phyloP scores from a whole-genome alignment of 768 basidiomycete species.

The Suillus decipiens region DNA sequence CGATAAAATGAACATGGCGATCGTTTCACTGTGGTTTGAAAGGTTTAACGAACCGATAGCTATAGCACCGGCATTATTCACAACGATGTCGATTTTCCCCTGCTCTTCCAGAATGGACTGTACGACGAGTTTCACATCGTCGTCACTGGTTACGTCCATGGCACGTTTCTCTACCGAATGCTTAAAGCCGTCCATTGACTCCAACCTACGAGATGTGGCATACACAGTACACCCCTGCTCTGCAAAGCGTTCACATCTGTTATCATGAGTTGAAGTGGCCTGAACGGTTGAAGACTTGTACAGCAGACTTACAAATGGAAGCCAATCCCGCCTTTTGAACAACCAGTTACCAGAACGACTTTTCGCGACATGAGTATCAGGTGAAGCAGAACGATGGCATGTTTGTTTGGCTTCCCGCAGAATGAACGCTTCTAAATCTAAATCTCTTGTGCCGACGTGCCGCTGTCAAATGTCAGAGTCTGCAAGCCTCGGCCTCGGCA shows the following conservation, averaged over 20 bases:
- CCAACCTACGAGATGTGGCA: constrained; percentile 66
- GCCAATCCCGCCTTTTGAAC: constrained; percentile 73
- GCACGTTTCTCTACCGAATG: constrained; percentile 47
- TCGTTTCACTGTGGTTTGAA: constrained; percentile 7
- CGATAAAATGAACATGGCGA: background rate
- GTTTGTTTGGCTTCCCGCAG: too few species aligned
- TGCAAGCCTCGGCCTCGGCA: too few species aligned
- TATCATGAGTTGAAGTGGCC: background rate
- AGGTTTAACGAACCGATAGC: constrained; percentile 41
- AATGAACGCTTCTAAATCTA: too few species aligned
- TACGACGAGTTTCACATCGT: constrained; percentile 51
- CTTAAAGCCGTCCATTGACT: constrained; percentile 59
- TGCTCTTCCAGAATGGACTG: constrained; percentile 52
- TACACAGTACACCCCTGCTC: constrained; percentile 69
- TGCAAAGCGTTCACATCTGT: constrained; percentile 70
- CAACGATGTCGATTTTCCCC: constrained; percentile 69
- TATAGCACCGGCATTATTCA: constrained; percentile 72
- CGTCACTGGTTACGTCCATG: constrained; percentile 67
- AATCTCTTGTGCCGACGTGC: too few species aligned
- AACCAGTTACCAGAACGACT: constrained; percentile 75
- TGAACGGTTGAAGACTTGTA: background rate
- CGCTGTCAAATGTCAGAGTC: too few species aligned
- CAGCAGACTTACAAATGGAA: constrained; percentile 50
- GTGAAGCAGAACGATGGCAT: background rate
- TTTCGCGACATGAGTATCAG: constrained; percentile 10